phyloP scores from a whole-genome alignment of 192 early-diverging fungal genomes.

The Coemansia sp. region DNA sequence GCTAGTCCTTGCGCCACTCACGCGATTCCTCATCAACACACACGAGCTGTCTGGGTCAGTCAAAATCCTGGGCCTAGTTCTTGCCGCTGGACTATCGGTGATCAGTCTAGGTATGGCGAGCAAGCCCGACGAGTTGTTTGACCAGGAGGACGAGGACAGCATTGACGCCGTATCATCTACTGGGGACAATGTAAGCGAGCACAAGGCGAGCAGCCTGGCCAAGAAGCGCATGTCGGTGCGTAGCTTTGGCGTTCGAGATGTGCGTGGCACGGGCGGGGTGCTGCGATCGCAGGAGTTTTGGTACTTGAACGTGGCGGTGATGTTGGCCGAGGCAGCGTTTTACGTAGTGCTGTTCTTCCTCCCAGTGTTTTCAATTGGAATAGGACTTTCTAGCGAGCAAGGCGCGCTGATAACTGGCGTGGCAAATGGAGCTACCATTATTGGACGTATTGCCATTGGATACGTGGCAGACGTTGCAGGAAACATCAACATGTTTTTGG shows the following conservation, averaged over 20 bases:
- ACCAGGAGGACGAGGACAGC: conserved; percentile 48
- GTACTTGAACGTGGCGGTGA: conserved; percentile 55
- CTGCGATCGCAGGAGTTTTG: conserved; percentile 55
- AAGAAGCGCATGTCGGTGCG: conserved; percentile 57
- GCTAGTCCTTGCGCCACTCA: conserved; percentile 47
- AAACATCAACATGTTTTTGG: conserved; percentile 58
- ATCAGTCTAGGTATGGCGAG: conserved; percentile 51
- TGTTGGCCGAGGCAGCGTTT: conserved; percentile 55
- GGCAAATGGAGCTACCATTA: conserved; percentile 64
- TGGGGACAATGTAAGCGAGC: conserved; percentile 34
- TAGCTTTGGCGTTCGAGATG: conserved; percentile 56
- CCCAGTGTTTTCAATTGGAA: conserved; percentile 59
- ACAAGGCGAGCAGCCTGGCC: conserved; percentile 39
- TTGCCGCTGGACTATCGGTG: conserved; percentile 39
- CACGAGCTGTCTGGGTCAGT: conserved; percentile 41
- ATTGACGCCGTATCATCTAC: conserved; percentile 34
- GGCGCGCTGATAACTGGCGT: conserved; percentile 66
- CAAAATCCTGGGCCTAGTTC: conserved; percentile 43
- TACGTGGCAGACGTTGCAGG: conserved; percentile 62
- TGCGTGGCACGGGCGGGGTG: conserved; percentile 47
- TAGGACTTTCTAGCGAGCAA: conserved; percentile 59
- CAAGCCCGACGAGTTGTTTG: conserved; percentile 54
- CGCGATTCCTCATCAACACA: conserved; percentile 49
- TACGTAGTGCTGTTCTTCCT: conserved; percentile 52
- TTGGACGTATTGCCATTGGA: conserved; percentile 66